Percentiles rank a stretch among this genome's conserved stretches.
These are phyloP conservation scores for Puya raimondii DNA, from an alignment of 176 grass and related monocot genomes.

Conservation along the genomic window DNA sequence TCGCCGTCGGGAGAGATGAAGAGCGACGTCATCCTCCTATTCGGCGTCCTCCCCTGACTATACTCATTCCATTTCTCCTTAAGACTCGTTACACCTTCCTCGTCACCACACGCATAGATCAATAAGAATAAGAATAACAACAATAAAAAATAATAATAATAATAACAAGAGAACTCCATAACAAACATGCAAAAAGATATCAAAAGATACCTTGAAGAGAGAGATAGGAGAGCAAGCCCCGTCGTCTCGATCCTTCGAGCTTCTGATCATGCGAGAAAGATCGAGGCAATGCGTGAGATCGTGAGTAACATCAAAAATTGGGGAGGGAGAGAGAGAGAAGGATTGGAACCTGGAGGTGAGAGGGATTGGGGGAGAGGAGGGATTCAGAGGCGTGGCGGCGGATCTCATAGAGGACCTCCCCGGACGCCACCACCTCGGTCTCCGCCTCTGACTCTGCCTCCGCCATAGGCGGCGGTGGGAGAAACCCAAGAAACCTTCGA, in stretches of 20 bases:
- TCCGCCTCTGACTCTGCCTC: background rate
- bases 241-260: slow-evolving; percentile 13
- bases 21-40: slow-evolving; percentile 25
- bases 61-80: slow-evolving; percentile 51
- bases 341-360: slow-evolving; percentile 15
- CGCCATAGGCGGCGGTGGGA: too few relatives aligned
- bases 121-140: slow-evolving; percentile 1
- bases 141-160: background rate
- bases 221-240: slow-evolving; percentile 59
- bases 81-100: slow-evolving; percentile 59
- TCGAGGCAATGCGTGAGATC: background rate
- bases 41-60: slow-evolving; percentile 16
- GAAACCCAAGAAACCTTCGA: too few relatives aligned
- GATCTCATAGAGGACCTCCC: slow-evolving; percentile 42
- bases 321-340: background rate
- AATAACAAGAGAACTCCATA: background rate
- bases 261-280: slow-evolving; percentile 17
- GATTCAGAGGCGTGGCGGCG: slow-evolving; percentile 28
- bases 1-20: slow-evolving; percentile 41
- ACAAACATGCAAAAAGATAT: background rate
- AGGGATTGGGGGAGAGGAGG: slow-evolving; percentile 2
- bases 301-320: background rate
- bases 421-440: background rate
- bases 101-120: background rate
- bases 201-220: slow-evolving; percentile 44